These are phyloP conservation scores for Rhizopogon vesiculosus DNA, from an alignment of 768 basidiomycete species.

Conservation along the genomic window DNA sequence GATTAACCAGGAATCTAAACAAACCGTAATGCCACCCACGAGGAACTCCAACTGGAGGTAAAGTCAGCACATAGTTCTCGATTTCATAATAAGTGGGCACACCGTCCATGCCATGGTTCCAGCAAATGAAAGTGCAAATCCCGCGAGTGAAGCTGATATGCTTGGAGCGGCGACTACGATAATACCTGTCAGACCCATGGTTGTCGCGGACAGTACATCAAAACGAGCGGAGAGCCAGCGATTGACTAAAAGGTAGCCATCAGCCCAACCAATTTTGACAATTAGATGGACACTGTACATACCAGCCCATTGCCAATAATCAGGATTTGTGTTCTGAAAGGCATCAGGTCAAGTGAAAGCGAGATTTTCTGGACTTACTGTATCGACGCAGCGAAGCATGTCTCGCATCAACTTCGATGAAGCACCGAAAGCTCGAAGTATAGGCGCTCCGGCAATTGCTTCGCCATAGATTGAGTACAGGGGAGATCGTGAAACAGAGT, in stretches of 20 bases:
- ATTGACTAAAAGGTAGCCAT: constrained; percentile 50
- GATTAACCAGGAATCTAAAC: constrained; percentile 1
- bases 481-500: constrained; percentile 45
- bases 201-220: constrained; percentile 68
- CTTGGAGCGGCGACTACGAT: constrained; percentile 63
- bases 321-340: constrained; percentile 57
- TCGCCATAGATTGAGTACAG: constrained; percentile 44
- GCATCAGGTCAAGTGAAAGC: not conserved
- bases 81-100: constrained; percentile 10
- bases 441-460: constrained; percentile 46
- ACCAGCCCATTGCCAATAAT: constrained; percentile 93
- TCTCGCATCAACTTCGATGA: constrained; percentile 82
- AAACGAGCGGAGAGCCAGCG: constrained; percentile 89
- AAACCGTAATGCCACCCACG: constrained; percentile 27
- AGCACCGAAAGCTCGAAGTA: constrained; percentile 82
- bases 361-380: constrained; percentile 38
- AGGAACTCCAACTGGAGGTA: constrained; percentile 50
- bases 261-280: not conserved
- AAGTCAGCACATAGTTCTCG: constrained; percentile 11
- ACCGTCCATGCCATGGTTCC: constrained; percentile 66
- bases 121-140: constrained; percentile 84
- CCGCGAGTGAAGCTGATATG: constrained; percentile 78
- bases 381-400: constrained; percentile 79
- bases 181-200: constrained; percentile 69
- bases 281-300: constrained; percentile 10